Evolutionary conservation across 768 basidiomycete genomes (phyloP), one percentile per base, ranked within the genome.

Genomic region (Tricholoma flavovirens): DNA sequence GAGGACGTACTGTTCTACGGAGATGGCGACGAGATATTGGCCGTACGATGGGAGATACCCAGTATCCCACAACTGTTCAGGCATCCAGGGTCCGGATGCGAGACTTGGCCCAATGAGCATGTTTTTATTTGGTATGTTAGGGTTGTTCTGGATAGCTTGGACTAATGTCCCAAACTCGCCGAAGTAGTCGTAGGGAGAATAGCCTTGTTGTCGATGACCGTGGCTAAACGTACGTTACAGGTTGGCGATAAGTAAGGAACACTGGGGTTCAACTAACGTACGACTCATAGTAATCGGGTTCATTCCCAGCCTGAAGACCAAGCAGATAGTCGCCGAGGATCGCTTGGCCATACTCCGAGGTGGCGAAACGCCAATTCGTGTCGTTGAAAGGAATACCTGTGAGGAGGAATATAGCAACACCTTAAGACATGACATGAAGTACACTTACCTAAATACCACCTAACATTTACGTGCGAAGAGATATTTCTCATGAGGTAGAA

Each of bases 241-340:
- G 11, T 5, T 22, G 43, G 21, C 21, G 11, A 42, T 42, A 17
- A 3, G 40, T 9, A 15, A 42, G 17, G 9, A 42, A 9, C 40
- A 9, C 10, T 15, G 35, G 35, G 15, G 15, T 14, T 36, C 3
- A 15, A 1, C 3, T 42, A 22, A 36, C 52, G 15, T 53, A 43
- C 52, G 40, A 11, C 15, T 38, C 75, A 55, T 80, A 83, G 52
- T 79, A 66, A 66, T 81, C 79, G 7, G 71, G 79, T 67, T 89
- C 87, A 67, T 90, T 89, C 1, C 84, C 87, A 5, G 82, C 79
- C 67, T 89, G 85, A 21, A 88, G 70, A 0, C 85, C 89, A 30
- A 87, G 15, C 14, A 53, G 75, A 59, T 77, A 73, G 56, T 82
- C 71, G 1, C 89, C 89, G 2, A 92, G 73, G 56, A 89, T 84